Base-by-base conservation (phyloP, 768 basidiomycete genomes). In the Russula olivacea region DNA sequence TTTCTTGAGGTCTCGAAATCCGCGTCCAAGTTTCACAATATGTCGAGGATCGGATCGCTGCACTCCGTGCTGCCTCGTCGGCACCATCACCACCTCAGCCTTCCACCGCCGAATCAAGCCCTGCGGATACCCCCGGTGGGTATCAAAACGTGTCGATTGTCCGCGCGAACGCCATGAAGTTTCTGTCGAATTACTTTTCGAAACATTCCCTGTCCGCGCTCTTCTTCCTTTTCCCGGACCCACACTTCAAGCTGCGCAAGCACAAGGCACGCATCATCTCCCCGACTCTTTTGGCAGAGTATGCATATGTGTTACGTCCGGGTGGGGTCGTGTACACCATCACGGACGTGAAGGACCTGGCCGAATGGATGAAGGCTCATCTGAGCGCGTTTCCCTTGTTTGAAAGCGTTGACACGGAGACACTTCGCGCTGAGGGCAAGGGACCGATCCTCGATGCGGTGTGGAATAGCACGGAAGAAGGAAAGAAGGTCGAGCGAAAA, bases 191-290 rank as follows among this genome's bases (percentile, higher is more conserved):
- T 75, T 98, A 93, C 75, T 97, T 99, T 74, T 72, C 81, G 25
- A 94, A 95, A 72, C 87, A 87, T 61, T 96, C 96, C 66, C 80
- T 99, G 41, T 87, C 89, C 21, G 87, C 96, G 53, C 80, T 99
- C 55, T 99, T 99, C 77, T 98, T 99, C 79, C 83, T 98, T 62
- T 99, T 98, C 76, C 97, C 97, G 47, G 97, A 99, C 75, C 97
- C 97, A 0, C 97, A 98, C 74, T 99, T 99, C 83, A 98, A 99
- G 74, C 81, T 84, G 10, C 87, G 95, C 69, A 99, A 99, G 74
- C 96, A 98, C 80, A 99, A 99, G 77, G 96, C 96, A 2, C 88
- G 97, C 71, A 98, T 98, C 72, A 95, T 98, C 72, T 97, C 95
- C 57, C 91, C 93, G 7, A 95, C 96, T n/a, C 81, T 99, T 34